phyloP scores from a whole-genome alignment of 2,329 filamentous ascomycete species.

The Fusarium albosuccineum region DNA sequence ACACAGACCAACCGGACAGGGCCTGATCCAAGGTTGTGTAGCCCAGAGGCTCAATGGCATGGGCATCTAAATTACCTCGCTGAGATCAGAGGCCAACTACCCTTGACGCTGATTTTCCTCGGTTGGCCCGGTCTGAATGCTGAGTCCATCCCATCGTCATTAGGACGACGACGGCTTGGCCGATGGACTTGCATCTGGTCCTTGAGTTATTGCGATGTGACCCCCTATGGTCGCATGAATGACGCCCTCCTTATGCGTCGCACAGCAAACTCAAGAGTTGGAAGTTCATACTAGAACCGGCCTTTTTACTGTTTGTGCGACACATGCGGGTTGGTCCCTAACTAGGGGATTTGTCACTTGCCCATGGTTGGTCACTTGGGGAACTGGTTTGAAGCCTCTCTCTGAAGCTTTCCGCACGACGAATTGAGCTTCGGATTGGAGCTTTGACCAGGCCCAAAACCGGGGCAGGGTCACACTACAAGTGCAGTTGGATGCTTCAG shows the following conservation, averaged over 20 bases:
- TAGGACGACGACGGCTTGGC: constrained; percentile 4
- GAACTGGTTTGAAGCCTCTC: constrained; percentile 4
- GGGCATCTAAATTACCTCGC: constrained; percentile 10
- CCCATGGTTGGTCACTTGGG: background rate
- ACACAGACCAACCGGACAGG: constrained; percentile 16
- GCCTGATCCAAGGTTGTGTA: constrained; percentile 8
- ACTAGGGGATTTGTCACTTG: background rate
- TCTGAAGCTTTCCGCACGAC: constrained; percentile 12
- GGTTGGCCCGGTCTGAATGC: constrained; percentile 26
- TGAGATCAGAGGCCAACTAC: background rate
- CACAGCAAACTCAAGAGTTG: constrained; percentile 11
- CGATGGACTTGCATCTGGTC: background rate
- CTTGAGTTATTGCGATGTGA: constrained; percentile 9
- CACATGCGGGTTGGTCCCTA: background rate
- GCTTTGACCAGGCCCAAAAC: constrained; percentile 26
- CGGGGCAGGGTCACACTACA: constrained; percentile 26
- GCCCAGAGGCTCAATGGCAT: background rate
- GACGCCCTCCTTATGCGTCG: constrained; percentile 21
- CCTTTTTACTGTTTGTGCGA: background rate
- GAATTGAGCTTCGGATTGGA: constrained; percentile 20
- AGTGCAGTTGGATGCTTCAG: constrained; percentile 25
- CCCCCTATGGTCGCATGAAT: constrained; percentile 22
- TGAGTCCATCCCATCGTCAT: constrained; percentile 12
- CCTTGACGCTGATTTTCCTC: constrained; percentile 14
- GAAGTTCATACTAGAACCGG: constrained; percentile 1